phyloP scores from a whole-genome alignment of 805 yeast species.

The Nakazawaea ernobii region DNA sequence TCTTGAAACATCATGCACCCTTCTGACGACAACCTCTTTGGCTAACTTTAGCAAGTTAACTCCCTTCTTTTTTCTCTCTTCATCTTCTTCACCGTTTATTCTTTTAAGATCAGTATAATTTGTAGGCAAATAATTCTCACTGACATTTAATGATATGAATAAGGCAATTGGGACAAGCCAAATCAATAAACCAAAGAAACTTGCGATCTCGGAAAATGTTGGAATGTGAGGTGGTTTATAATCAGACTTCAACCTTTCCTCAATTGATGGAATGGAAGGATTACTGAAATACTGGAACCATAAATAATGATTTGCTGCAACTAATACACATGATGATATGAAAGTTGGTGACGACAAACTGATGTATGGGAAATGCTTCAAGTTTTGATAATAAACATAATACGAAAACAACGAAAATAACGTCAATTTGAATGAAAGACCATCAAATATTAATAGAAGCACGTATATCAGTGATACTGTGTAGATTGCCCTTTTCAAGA shows the following conservation, averaged over 20 bases:
- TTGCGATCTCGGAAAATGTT: slow-evolving; percentile 83
- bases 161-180: slow-evolving; percentile 94
- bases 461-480: slow-evolving; percentile 48
- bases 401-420: slow-evolving; percentile 67
- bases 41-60: slow-evolving; percentile 66
- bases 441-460: slow-evolving; percentile 65
- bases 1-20: slow-evolving; percentile 39
- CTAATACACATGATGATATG: slow-evolving; percentile 63
- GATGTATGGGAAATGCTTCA: slow-evolving; percentile 80
- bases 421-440: slow-evolving; percentile 68
- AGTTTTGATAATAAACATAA: slow-evolving; percentile 67
- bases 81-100: slow-evolving; percentile 25
- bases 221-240: slow-evolving; percentile 67
- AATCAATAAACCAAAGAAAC: slow-evolving; percentile 87
- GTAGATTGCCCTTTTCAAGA: slow-evolving; percentile 60
- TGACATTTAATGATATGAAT: slow-evolving; percentile 87
- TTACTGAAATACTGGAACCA: slow-evolving; percentile 87
- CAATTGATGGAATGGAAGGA: slow-evolving; percentile 66
- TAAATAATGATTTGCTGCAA: slow-evolving; percentile 72
- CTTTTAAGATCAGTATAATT: slow-evolving; percentile 18
- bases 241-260: slow-evolving; percentile 49
- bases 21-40: slow-evolving; percentile 47
- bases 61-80: slow-evolving; percentile 33
- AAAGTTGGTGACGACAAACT: slow-evolving; percentile 68
- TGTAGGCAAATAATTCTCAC: slow-evolving; percentile 78